Evolutionary conservation across 345 rosid genomes (phyloP), one percentile per base, ranked within the genome.

Genomic region (Triadica sebifera): DNA sequence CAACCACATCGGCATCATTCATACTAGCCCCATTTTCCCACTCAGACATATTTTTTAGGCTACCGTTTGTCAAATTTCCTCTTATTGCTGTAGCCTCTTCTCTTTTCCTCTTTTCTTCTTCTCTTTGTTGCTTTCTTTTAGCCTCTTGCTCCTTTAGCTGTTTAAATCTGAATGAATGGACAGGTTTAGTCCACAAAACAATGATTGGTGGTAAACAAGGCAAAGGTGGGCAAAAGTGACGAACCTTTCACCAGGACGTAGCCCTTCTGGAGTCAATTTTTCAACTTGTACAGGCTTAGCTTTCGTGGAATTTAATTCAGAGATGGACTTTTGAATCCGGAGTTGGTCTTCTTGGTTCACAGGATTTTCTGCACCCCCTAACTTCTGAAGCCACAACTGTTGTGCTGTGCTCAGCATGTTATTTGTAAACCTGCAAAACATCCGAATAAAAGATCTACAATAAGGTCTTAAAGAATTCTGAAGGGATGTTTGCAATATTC

Each of bases 341-440:
- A 65, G 34, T 72, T 79, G 79, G 65, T 81, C 87, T 59, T 82
- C 89, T 71, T 84, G 86, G 51, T 63, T 83, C 72, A 80, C 67
- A 1, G 86, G 91, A 79, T 78, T 87, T 71, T 84, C 85, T 17
- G 96, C 97, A 56, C 95, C 95, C 45, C 96, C 96, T 72, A 88
- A 77, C 82, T 90, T 92, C 77, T 92, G 98, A 82, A 92, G 98
- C 98, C 97, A 94, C 43, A 91, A 88, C 84, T 92, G 97, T 69
- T 94, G 98, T 49, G 82, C 90, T 7, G 95, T 86, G 84, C 98
- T 94, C 78, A 94, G 76, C 74, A 94, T 80, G 84, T 94, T 94
- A 81, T 92, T 94, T 70, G 98, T 91, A 46, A 94, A 82, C 98
- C 98, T 94, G 84, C 68, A 78, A 79, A 45, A 65, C 61, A 66